phyloP scores from a whole-genome alignment of 176 grass and related monocot species.

The Ampelocalamus luodianensis region DNA sequence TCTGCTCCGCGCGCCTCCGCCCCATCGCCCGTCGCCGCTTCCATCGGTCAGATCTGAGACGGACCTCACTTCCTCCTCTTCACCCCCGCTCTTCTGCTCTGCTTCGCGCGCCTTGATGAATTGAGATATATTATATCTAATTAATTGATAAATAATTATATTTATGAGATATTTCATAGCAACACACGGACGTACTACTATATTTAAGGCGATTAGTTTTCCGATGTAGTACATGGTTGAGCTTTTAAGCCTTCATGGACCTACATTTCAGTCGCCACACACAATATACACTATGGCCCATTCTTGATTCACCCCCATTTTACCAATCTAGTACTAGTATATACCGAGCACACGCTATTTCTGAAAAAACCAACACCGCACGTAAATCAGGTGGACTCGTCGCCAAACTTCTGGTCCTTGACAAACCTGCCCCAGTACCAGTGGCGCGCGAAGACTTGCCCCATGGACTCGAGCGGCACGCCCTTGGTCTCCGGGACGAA shows the following conservation, averaged over 20 bases:
- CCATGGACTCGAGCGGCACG: conserved; percentile 72
- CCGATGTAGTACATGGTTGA: background rate
- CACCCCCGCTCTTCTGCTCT: too few species aligned
- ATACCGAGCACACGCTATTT: background rate
- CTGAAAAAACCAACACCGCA: background rate
- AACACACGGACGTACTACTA: too few species aligned
- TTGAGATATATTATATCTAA: too few species aligned
- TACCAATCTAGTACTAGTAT: background rate
- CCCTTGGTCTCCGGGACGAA: conserved; percentile 76
- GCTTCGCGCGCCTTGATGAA: too few species aligned
- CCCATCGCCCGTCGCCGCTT: too few species aligned
- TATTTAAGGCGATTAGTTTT: background rate
- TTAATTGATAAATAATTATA: too few species aligned
- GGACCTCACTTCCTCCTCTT: too few species aligned
- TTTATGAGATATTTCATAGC: too few species aligned
- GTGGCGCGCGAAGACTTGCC: conserved; percentile 61
- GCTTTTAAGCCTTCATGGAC: background rate
- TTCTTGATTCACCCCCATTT: conserved; percentile 2
- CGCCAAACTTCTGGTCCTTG: conserved; percentile 42
- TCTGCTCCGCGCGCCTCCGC: too few species aligned
- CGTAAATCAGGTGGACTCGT: conserved; percentile 34
- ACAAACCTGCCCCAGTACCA: conserved; percentile 78
- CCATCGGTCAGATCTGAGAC: too few species aligned
- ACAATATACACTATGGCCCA: background rate
- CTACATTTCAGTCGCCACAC: background rate